phyloP scores from a whole-genome alignment of 108 stramenopile genomes.

The Craspedostauros australis region DNA sequence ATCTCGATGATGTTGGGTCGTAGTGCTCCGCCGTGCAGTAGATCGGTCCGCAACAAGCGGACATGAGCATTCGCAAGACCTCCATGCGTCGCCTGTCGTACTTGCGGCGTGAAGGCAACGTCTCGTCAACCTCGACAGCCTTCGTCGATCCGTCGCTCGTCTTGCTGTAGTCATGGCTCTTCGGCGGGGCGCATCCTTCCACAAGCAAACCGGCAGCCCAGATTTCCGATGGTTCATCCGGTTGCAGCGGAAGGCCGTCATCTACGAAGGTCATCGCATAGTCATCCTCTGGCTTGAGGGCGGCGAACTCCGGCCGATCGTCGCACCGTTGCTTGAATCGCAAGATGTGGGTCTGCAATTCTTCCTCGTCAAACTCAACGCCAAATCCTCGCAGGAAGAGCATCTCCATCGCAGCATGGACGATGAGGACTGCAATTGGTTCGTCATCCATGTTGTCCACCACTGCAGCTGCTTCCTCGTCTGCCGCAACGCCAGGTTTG shows the following conservation, averaged over 20 bases:
- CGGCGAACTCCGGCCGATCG: slow-evolving; percentile 44
- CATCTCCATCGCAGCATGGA: slow-evolving; percentile 94
- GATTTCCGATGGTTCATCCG: slow-evolving; percentile 54
- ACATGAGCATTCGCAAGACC: slow-evolving; percentile 89
- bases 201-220: slow-evolving; percentile 74
- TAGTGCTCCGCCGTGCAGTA: slow-evolving; percentile 86
- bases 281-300: slow-evolving; percentile 51
- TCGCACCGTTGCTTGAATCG: no score
- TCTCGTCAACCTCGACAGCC: slow-evolving; percentile 26
- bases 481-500: neutral
- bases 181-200: slow-evolving; percentile 35
- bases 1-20: slow-evolving; percentile 79
- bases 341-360: neutral
- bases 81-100: slow-evolving; percentile 91
- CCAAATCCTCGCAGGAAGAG: slow-evolving; percentile 90
- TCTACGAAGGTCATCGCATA: slow-evolving; percentile 38
- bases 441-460: no score
- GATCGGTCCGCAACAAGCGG: slow-evolving; percentile 87
- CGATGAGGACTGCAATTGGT: slow-evolving; percentile 82
- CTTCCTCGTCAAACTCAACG: slow-evolving; percentile 85
- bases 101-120: slow-evolving; percentile 53
- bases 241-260: slow-evolving; percentile 43
- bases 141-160: no score
- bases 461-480: slow-evolving; percentile 54
- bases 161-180: no score